phyloP scores from a whole-genome alignment of 2,329 filamentous ascomycete species.

The Neocatenulostroma microsporum region DNA sequence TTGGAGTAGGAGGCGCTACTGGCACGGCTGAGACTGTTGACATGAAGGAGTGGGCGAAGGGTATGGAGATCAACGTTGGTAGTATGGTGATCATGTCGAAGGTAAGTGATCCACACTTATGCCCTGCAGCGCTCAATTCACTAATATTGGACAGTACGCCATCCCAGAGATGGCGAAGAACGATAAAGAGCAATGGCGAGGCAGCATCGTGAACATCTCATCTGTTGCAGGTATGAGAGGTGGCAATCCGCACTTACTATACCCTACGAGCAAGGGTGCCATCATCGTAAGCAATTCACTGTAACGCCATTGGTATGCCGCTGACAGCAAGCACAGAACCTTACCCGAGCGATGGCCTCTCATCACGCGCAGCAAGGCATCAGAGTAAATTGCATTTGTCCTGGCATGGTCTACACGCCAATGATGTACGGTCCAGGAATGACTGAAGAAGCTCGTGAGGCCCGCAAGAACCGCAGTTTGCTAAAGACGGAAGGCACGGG shows the following conservation, averaged over 20 bases:
- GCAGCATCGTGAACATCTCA: slow-evolving; percentile 33
- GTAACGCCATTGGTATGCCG: no score
- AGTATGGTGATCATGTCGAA: slow-evolving; percentile 33
- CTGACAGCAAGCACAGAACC: no score
- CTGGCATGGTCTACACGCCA: slow-evolving; percentile 30
- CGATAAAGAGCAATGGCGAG: no score
- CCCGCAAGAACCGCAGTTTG: slow-evolving; percentile 21
- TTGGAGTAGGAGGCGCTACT: slow-evolving; percentile 30
- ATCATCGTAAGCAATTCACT: slow-evolving; percentile 46
- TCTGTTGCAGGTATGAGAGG: slow-evolving; percentile 25
- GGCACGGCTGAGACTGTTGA: slow-evolving; percentile 26
- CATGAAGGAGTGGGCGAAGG: slow-evolving; percentile 26
- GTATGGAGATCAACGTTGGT: slow-evolving; percentile 30
- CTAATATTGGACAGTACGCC: no score
- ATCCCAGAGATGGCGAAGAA: slow-evolving; percentile 31
- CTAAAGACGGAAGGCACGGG: slow-evolving; percentile 18
- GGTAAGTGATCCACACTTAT: no score
- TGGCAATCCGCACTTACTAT: slow-evolving; percentile 25
- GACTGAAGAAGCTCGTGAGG: slow-evolving; percentile 22
- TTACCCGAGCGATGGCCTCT: slow-evolving; percentile 47
- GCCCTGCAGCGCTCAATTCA: no score
- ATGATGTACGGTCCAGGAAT: slow-evolving; percentile 22
- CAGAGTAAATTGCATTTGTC: slow-evolving; percentile 45
- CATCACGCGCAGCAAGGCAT: slow-evolving; percentile 42
- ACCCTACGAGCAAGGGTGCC: slow-evolving; percentile 30